Evolutionary conservation across 1,139 yeast species (phyloP).

Genomic region (Magnusiomyces suaveolens): DNA sequence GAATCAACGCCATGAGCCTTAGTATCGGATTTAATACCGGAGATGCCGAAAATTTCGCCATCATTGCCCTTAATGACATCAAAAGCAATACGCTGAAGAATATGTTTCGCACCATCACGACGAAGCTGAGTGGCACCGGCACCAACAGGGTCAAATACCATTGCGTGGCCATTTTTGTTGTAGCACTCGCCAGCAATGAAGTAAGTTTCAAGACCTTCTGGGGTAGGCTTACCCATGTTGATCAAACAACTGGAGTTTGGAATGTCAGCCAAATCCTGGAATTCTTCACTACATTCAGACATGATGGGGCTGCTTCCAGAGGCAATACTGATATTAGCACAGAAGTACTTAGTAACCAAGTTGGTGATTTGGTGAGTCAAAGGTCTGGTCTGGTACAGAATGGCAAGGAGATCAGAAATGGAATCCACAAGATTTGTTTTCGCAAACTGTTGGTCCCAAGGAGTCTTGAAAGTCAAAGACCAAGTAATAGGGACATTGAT

Average conservation of each 20-base stretch:
- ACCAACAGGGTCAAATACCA: constrained; percentile 86
- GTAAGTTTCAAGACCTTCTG: constrained; percentile 38
- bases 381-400: constrained; percentile 34
- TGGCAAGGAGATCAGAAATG: constrained; percentile 16
- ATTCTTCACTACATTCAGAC: constrained; percentile 73
- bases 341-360: constrained; percentile 77
- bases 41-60: constrained; percentile 60
- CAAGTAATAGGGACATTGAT: constrained; percentile 19
- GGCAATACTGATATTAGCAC: constrained; percentile 84
- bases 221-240: constrained; percentile 68
- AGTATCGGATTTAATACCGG: constrained; percentile 31
- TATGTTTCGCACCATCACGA: constrained; percentile 37
- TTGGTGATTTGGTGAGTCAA: constrained; percentile 85
- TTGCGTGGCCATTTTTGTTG: constrained; percentile 47
- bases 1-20: constrained; percentile 41
- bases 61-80: constrained; percentile 78
- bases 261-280: constrained; percentile 49
- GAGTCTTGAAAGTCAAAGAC: constrained; percentile 5
- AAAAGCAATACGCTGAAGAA: constrained; percentile 51
- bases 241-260: constrained; percentile 45
- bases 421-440: constrained; percentile 2
- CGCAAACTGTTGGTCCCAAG: neutral
- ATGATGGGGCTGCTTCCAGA: constrained; percentile 83
- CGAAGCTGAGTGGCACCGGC: constrained; percentile 72
- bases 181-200: constrained; percentile 49